phyloP scores from a whole-genome alignment of 176 grass and related monocot species.

The Paspalum notatum region DNA sequence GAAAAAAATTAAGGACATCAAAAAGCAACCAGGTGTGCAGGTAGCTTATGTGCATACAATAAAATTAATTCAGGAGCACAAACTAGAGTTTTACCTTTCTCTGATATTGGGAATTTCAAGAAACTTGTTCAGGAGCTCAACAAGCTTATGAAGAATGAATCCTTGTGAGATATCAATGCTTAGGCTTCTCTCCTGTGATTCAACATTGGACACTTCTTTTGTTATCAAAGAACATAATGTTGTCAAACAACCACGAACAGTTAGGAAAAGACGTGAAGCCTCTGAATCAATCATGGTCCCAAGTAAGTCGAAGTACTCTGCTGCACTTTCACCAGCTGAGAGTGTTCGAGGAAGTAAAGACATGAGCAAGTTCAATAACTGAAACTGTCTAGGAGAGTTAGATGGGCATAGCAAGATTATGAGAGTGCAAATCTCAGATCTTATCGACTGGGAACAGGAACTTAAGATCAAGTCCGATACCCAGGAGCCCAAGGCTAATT shows the following conservation, averaged over 20 bases:
- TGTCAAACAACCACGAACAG: conserved; percentile 76
- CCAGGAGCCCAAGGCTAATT: conserved; percentile 92
- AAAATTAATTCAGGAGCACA: not conserved
- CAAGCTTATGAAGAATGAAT: conserved; percentile 94
- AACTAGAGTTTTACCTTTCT: conserved; percentile 58
- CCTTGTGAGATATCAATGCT: conserved; percentile 96
- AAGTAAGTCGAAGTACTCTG: conserved; percentile 96
- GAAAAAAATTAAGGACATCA: not conserved
- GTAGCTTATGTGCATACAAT: not conserved
- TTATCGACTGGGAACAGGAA: conserved; percentile 98
- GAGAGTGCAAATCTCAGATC: conserved; percentile 90
- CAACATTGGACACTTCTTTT: conserved; percentile 83
- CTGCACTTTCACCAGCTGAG: conserved; percentile 81
- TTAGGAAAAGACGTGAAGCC: conserved; percentile 80
- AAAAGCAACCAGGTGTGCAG: conserved; percentile 18
- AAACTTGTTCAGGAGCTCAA: conserved; percentile 96
- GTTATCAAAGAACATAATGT: conserved; percentile 84
- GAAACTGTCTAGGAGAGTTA: conserved; percentile 78
- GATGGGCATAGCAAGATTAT: conserved; percentile 86
- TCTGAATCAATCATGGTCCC: conserved; percentile 87
- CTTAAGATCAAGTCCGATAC: conserved; percentile 96
- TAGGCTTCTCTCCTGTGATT: conserved; percentile 95
- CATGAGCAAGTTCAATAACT: conserved; percentile 93
- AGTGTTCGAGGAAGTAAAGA: conserved; percentile 81
- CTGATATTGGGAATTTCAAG: conserved; percentile 96